These are phyloP conservation scores for Henckelia pumila DNA, from an alignment of 257 asterid genomes.

Conservation along the genomic window DNA sequence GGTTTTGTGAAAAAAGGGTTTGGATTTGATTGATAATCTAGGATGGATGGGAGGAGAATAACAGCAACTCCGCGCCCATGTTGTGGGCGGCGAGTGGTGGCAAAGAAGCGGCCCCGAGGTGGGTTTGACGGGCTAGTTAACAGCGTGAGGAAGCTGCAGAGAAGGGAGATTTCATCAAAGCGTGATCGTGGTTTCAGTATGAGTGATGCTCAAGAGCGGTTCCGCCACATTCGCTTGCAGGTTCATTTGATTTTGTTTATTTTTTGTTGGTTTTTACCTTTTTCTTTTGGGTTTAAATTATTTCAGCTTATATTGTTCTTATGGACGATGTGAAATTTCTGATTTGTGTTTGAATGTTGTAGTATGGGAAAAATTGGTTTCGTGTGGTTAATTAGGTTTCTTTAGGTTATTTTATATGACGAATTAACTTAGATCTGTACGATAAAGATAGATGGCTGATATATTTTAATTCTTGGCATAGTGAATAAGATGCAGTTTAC, in stretches of 20 bases:
- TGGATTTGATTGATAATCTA: slow-evolving; percentile 26
- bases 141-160: slow-evolving; percentile 91
- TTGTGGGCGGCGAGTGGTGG: slow-evolving; percentile 86
- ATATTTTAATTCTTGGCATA: background rate
- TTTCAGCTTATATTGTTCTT: slow-evolving; percentile 11
- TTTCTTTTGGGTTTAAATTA: background rate
- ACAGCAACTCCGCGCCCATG: slow-evolving; percentile 95
- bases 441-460: slow-evolving; percentile 10
- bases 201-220: slow-evolving; percentile 94
- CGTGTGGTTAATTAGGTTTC: slow-evolving; percentile 24
- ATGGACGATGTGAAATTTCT: slow-evolving; percentile 23
- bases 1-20: slow-evolving; percentile 24
- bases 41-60: slow-evolving; percentile 89
- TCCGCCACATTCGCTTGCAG: slow-evolving; percentile 88
- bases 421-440: slow-evolving; percentile 21
- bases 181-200: slow-evolving; percentile 82
- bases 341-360: slow-evolving; percentile 17
- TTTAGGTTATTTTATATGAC: slow-evolving; percentile 3
- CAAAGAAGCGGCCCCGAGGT: slow-evolving; percentile 88
- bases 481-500: background rate
- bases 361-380: slow-evolving; percentile 19
- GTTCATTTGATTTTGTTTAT: slow-evolving; percentile 31
- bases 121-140: slow-evolving; percentile 79
- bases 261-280: slow-evolving; percentile 2
- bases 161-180: slow-evolving; percentile 90